A percentile compares a stretch with the other conserved stretches of the same genome.
Conservation (phyloP, 75 land plant genomes). For the Picea glauca region DNA sequence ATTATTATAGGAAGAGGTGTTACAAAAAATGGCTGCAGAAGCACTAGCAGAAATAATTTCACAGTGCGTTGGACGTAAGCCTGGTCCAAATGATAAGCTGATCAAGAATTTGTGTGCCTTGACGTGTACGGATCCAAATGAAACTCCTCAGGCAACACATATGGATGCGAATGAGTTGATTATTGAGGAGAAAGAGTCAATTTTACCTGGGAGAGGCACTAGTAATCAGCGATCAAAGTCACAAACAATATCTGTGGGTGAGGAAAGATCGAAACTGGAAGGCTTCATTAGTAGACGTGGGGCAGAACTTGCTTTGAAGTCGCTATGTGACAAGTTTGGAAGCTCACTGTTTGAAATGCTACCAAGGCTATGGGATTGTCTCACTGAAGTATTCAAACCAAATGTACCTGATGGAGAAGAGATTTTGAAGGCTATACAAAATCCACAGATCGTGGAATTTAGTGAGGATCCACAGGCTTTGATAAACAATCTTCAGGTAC, state of each 20-base stretch:
- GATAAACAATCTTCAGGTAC: constrained; percentile 95
- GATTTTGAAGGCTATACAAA: constrained; percentile 17
- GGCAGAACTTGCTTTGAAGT: constrained; percentile 84
- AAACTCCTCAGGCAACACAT: constrained; percentile 84
- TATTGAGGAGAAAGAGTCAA: constrained; percentile 70
- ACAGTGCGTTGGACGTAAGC: constrained; percentile 78
- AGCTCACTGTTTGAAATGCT: constrained; percentile 72
- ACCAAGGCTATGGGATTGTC: constrained; percentile 91
- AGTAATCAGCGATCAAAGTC: constrained; percentile 35
- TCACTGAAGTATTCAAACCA: constrained; percentile 86
- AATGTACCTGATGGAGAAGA: constrained; percentile 8
- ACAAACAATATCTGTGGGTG: constrained; percentile 41
- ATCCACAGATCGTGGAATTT: constrained; percentile 20
- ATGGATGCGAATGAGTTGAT: constrained; percentile 50
- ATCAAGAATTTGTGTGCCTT: constrained; percentile 82
- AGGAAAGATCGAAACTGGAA: constrained; percentile 82
- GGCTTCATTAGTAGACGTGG: constrained; percentile 94
- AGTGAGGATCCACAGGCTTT: constrained; percentile 77
- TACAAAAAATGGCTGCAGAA: constrained; percentile 95
- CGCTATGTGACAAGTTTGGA: constrained; percentile 78
- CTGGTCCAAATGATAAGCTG: constrained; percentile 94
- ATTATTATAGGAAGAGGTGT: constrained; percentile 73
- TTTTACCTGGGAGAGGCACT: constrained; percentile 23
- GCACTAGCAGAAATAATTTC: constrained; percentile 90
- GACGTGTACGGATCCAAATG: constrained; percentile 79